A percentile compares a stretch with the other conserved stretches of the same genome.
These are phyloP conservation scores for Thymus quinquecostatus DNA, from an alignment of 257 asterid genomes.

Conservation along the genomic window DNA sequence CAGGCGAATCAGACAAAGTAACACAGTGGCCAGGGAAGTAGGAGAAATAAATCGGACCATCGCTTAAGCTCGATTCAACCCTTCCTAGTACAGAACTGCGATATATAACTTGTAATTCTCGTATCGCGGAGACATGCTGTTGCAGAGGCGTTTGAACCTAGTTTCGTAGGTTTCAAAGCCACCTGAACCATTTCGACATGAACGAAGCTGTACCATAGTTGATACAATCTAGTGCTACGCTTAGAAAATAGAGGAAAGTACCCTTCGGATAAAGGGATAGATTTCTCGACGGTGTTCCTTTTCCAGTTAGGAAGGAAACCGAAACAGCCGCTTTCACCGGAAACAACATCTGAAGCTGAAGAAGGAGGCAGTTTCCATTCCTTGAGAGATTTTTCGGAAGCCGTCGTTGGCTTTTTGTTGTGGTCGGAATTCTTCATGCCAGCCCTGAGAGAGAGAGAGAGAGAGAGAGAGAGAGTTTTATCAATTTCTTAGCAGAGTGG, in stretches of 20 bases:
- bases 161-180: neutral
- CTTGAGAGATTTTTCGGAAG: neutral
- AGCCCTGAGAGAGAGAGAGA: too few relatives aligned
- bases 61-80: neutral
- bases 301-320: neutral
- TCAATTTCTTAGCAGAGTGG: neutral
- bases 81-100: neutral
- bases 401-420: neutral
- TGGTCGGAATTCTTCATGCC: neutral
- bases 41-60: conserved; percentile 1
- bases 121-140: neutral
- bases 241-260: neutral
- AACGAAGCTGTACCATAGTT: neutral
- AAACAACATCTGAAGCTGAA: neutral
- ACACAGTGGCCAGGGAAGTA: neutral
- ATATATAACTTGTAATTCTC: neutral
- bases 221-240: neutral
- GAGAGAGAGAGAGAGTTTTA: too few relatives aligned
- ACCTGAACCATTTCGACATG: neutral
- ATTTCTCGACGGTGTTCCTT: neutral
- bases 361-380: conserved; percentile 13
- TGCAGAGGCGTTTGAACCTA: neutral
- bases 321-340: neutral
- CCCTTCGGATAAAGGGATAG: neutral
- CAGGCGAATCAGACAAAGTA: neutral